Evolutionary conservation across 306 rosid species (phyloP), one percentile per base, ranked within the genome.

Genomic region (Rosa chinensis): DNA sequence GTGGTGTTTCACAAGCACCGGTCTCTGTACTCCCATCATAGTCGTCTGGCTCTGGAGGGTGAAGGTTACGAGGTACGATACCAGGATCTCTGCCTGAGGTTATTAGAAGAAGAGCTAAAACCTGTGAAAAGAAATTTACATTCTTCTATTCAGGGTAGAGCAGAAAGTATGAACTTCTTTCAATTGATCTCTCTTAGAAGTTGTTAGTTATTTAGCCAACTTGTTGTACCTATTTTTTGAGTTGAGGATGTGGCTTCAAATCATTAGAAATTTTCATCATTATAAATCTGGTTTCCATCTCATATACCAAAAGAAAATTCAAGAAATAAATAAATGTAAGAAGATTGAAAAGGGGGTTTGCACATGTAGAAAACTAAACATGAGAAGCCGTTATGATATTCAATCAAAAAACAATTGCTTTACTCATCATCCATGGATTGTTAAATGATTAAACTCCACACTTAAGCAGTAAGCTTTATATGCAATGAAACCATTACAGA

Each of bases 1-100:
- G 79, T 28, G 82, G 83, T 42, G 81, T 74, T 75, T 83, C 80
- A 21, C 52, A 23, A 4, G 77, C 66, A 64, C 82, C 82, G 14
- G 47, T 32, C 11, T 79, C 86, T 10, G 56, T n/a, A 50, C 86
- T 82, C 52, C 72, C 86, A 62, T 83, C 83, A 66, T 45, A 75
- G 63, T 75, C 86, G 8, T 83, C 81, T 23, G 86, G 83, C 71
- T 83, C 83, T 32, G 86, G 86, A 49, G 86, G 86, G 73, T 70
- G 73, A 79, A 72, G 70, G 72, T 69, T 83, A 56, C 86, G 83
- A 74, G 86, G 86, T 75, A 83, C 47, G 32, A 83, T 79, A 61
- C 86, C 86, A 62, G 86, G 86, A 79, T 83, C 86, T 74, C 86
- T 75, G 72, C 56, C 70, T 59, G 86, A 83, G 62, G 86, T 83